These are phyloP conservation scores for Clarireedia paspali DNA, from an alignment of 2,329 filamentous ascomycete species.

Conservation along the genomic window DNA sequence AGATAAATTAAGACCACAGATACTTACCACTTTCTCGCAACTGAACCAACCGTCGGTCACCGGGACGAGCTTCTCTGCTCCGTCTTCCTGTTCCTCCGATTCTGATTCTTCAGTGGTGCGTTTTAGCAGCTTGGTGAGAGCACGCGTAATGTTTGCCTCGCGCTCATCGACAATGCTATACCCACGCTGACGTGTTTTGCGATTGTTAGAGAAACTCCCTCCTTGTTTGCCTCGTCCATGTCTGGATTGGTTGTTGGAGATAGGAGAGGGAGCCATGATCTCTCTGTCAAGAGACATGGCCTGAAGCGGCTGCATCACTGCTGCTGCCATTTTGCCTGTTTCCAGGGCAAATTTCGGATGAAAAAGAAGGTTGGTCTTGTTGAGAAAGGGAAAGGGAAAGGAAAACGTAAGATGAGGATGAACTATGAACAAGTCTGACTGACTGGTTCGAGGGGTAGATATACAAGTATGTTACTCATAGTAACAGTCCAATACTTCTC, in stretches of 20 bases:
- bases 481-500: neutral
- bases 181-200: slow-evolving; percentile 29
- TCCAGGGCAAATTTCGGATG: neutral
- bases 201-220: slow-evolving; percentile 28
- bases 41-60: slow-evolving; percentile 36
- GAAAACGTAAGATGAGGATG: neutral
- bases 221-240: slow-evolving; percentile 28
- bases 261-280: slow-evolving; percentile 29
- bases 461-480: neutral
- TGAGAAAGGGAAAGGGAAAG: neutral
- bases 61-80: slow-evolving; percentile 32
- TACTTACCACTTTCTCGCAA: slow-evolving; percentile 34
- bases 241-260: slow-evolving; percentile 25
- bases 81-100: slow-evolving; percentile 31
- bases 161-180: slow-evolving; percentile 37
- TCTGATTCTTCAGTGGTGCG: slow-evolving; percentile 30
- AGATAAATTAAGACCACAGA: neutral
- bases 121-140: slow-evolving; percentile 36
- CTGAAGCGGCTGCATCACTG: slow-evolving; percentile 24
- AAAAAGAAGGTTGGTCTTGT: neutral
- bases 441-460: neutral
- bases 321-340: slow-evolving; percentile 24
- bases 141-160: slow-evolving; percentile 35
- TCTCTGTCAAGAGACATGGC: slow-evolving; percentile 23
- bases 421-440: too few relatives aligned